phyloP scores from a whole-genome alignment of 768 basidiomycete species.

The Xerocomus spinulosus region DNA sequence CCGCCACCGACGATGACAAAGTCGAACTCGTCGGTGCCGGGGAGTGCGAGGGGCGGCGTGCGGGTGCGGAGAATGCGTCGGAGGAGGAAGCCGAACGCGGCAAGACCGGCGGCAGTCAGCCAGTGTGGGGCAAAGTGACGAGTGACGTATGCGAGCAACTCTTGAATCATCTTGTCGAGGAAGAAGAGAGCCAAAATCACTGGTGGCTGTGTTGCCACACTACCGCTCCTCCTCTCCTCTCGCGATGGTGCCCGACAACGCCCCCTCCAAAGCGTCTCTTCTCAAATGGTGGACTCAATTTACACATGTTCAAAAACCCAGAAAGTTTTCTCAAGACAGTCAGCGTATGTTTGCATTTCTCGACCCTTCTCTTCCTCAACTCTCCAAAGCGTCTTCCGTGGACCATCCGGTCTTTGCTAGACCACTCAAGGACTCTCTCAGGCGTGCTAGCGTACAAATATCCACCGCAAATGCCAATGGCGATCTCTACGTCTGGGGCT shows the following conservation, averaged over 20 bases:
- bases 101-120: slow-evolving; percentile 4
- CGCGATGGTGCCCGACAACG: slow-evolving; percentile 28
- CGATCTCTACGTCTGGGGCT: slow-evolving; percentile 86
- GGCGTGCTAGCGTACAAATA: slow-evolving; percentile 89
- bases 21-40: slow-evolving; percentile 37
- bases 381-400: slow-evolving; percentile 20
- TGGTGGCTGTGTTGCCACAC: slow-evolving; percentile 19
- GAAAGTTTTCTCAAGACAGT: slow-evolving; percentile 47
- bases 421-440: slow-evolving; percentile 77
- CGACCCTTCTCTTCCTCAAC: slow-evolving; percentile 1
- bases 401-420: slow-evolving; percentile 74
- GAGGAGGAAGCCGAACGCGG: slow-evolving; percentile 6
- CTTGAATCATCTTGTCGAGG: too few relatives aligned
- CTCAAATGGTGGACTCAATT: slow-evolving; percentile 85
- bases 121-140: too few relatives aligned
- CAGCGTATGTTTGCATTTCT: slow-evolving; percentile 33
- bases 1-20: slow-evolving; percentile 56
- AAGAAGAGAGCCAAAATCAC: too few relatives aligned
- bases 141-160: too few relatives aligned
- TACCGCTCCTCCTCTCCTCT: neutral
- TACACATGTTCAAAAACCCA: slow-evolving; percentile 56
- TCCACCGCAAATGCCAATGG: slow-evolving; percentile 82
- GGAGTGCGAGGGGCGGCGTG: neutral
- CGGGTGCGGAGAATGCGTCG: neutral
- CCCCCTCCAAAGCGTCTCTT: slow-evolving; percentile 51